Percentiles rank a stretch among this genome's conserved stretches.
These are phyloP conservation scores for Fomitopsis schrenkii DNA, from an alignment of 1,284 basidiomycete species.

Conservation along the genomic window DNA sequence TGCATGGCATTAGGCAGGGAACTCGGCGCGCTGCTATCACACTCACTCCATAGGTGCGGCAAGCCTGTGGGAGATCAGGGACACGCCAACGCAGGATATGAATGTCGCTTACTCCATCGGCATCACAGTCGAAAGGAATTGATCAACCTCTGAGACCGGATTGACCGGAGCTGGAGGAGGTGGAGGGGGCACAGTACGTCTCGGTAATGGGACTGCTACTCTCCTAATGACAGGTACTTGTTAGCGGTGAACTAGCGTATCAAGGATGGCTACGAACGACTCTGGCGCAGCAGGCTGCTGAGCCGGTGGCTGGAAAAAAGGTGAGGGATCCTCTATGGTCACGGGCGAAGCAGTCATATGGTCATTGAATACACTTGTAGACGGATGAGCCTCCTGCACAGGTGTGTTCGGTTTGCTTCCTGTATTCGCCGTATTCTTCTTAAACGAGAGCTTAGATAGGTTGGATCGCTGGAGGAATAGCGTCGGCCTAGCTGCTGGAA, in stretches of 20 bases:
- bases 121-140: slow-evolving; percentile 37
- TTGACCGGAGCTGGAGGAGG: background rate
- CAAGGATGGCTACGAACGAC: background rate
- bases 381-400: slow-evolving; percentile 11
- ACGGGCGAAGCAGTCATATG: background rate
- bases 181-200: slow-evolving; percentile 4
- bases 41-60: slow-evolving; percentile 28
- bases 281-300: background rate
- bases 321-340: background rate
- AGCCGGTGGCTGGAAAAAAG: background rate
- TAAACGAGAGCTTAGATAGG: slow-evolving; percentile 16
- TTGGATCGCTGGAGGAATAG: background rate
- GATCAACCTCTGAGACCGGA: slow-evolving; percentile 23
- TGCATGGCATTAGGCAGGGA: background rate
- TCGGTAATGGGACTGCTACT: slow-evolving; percentile 9
- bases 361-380: slow-evolving; percentile 12
- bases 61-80: slow-evolving; percentile 22
- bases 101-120: slow-evolving; percentile 32
- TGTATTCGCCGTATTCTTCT: slow-evolving; percentile 13
- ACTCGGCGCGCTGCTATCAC: slow-evolving; percentile 4
- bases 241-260: background rate
- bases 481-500: background rate
- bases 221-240: background rate
- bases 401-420: slow-evolving; percentile 4
- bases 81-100: background rate